Evolutionary conservation across 257 asterid species (phyloP).

Genomic region (Lantana camara): DNA sequence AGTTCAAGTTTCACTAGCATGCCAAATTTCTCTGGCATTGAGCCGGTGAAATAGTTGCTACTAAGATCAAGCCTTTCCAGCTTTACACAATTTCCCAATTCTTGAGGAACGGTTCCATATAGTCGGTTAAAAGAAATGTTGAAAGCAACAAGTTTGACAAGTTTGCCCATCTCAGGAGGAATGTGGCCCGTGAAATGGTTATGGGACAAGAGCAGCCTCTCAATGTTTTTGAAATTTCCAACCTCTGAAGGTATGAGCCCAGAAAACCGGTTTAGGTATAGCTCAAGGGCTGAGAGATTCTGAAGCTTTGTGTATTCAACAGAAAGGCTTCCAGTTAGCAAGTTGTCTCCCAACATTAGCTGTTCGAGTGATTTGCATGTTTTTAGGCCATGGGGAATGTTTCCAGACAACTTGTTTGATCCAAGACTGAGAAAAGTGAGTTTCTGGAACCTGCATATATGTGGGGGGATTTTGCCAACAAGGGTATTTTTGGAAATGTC

Average conservation of each 20-base stretch:
- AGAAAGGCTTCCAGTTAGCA: constrained; percentile 77
- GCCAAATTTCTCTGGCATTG: constrained; percentile 65
- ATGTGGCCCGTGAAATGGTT: constrained; percentile 68
- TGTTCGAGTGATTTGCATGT: constrained; percentile 77
- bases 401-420: constrained; percentile 67
- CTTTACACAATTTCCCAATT: constrained; percentile 69
- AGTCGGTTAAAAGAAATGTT: constrained; percentile 69
- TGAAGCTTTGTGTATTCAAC: constrained; percentile 59
- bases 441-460: constrained; percentile 57
- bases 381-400: constrained; percentile 73
- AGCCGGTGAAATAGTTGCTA: constrained; percentile 56
- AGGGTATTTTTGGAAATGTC: constrained; percentile 78
- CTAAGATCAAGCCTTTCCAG: constrained; percentile 92
- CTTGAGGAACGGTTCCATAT: constrained; percentile 63
- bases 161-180: constrained; percentile 79
- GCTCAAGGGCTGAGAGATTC: constrained; percentile 85
- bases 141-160: constrained; percentile 74
- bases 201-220: constrained; percentile 70
- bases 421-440: constrained; percentile 74
- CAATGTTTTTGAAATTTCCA: constrained; percentile 58
- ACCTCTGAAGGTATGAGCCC: constrained; percentile 70
- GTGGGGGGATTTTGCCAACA: constrained; percentile 66
- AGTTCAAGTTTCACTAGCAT: constrained; percentile 70
- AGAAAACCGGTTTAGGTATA: constrained; percentile 62
- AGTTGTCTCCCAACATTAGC: constrained; percentile 82